Evolutionary conservation across 305 asterid genomes (phyloP).

Genomic region (Solanum hybrid): DNA sequence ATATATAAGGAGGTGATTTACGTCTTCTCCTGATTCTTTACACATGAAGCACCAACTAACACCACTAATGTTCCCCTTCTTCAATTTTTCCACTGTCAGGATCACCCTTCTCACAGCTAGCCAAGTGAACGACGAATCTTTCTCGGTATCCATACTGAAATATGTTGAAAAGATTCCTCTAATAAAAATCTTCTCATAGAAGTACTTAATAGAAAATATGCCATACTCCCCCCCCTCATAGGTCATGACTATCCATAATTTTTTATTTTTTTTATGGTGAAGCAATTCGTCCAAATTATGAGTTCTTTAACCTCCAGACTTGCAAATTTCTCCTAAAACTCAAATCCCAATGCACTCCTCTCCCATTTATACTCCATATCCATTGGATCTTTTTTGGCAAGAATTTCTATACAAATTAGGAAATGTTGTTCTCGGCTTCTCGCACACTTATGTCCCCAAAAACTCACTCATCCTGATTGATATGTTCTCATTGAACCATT

Average conservation of each 20-base stretch:
- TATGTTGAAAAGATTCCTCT: not conserved
- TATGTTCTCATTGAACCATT: not conserved
- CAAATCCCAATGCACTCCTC: not conserved
- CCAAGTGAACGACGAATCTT: not conserved
- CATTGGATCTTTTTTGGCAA: not conserved
- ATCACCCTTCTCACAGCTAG: not conserved
- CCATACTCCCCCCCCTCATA: not conserved
- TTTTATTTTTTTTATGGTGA: not conserved
- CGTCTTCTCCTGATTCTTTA: not conserved
- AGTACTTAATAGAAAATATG: not conserved
- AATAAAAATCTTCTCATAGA: not conserved
- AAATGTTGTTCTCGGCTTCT: not conserved
- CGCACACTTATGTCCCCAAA: not conserved
- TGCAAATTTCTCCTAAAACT: not conserved
- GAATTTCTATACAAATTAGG: not conserved
- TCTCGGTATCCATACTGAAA: not conserved
- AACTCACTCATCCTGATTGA: not conserved
- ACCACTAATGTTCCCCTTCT: not conserved
- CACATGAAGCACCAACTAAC: not conserved
- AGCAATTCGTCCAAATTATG: not conserved
- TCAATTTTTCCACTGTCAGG: not conserved
- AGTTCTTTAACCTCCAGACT: not conserved
- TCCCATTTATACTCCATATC: not conserved
- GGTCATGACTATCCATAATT: not conserved
- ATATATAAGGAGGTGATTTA: not conserved